Evolutionary conservation across 2,329 filamentous ascomycete species (phyloP).

Genomic region (Thelonectria discophora): DNA sequence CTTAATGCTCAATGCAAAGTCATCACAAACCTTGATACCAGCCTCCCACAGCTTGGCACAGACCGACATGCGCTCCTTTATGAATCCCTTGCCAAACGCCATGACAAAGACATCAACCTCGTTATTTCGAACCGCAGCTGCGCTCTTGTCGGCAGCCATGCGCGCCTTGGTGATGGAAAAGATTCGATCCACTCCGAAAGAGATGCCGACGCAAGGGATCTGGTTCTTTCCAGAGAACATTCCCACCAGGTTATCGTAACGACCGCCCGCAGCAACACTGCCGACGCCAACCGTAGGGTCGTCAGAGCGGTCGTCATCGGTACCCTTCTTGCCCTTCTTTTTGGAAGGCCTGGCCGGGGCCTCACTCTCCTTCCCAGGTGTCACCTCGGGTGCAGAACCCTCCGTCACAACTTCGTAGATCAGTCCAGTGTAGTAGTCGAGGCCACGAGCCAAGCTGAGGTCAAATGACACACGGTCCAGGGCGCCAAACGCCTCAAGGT

Average conservation of each 20-base stretch:
- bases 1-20: background rate
- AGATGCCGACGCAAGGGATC: constrained; percentile 74
- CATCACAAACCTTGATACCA: constrained; percentile 74
- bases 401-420: constrained; percentile 92
- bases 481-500: constrained; percentile 80
- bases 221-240: constrained; percentile 90
- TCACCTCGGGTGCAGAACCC: constrained; percentile 69
- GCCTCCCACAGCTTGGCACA: constrained; percentile 82
- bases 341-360: constrained; percentile 52
- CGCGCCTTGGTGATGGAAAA: constrained; percentile 87
- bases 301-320: constrained; percentile 73
- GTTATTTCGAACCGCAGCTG: constrained; percentile 56
- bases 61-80: constrained; percentile 85
- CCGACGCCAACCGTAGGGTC: constrained; percentile 86
- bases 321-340: constrained; percentile 61
- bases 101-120: constrained; percentile 94
- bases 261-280: constrained; percentile 87
- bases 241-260: constrained; percentile 91
- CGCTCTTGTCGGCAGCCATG: constrained; percentile 70
- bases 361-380: constrained; percentile 48
- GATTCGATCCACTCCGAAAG: constrained; percentile 94
- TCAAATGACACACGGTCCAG: constrained; percentile 85
- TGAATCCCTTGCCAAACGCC: constrained; percentile 89
- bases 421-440: constrained; percentile 92
- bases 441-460: constrained; percentile 85